Evolutionary conservation across 305 asterid species (phyloP), one percentile per base, ranked within the genome.

Genomic region (Ajuga reptans): DNA sequence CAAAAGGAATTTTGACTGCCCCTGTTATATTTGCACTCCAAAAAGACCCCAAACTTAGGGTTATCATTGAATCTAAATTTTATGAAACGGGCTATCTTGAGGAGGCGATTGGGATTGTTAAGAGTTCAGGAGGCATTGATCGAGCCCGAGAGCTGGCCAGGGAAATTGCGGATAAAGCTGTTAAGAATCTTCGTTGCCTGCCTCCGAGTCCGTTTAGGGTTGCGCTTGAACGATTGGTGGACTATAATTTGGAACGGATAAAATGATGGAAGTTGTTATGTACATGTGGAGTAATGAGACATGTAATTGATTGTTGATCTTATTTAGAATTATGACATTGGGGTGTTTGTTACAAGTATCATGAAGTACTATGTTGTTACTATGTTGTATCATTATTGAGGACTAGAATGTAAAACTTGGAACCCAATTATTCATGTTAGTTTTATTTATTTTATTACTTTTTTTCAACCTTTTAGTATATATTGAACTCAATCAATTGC

Each of bases 21-120:
- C 96, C 96, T 0, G 96, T 88, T 9, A 84, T 90, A 65, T 90
- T 83, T 42, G 93, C 95, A 7, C 75, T 90, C 21, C 81, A 88
- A 64, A 80, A 81, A 66, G 88, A 86, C 18, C 69, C 84, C 9
- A 83, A 82, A 52, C 78, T 90, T 55, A 78, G 89, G 82, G 89
- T 76, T 8, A 86, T 88, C 11, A 90, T 90, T 5, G 90, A 90
- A 64, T 82, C 91, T 7, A 87, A 88, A 59, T 90, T 90, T 73
- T 71, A 77, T 29, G 95, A 87, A 65, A 49, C 75, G 0, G 96
- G 90, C 6, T 84, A 90, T 16, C 87, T 90, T 0, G 87, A 84
- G 21, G 78, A 82, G 77, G 95, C 95, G 27, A 60, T 88, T 52
- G 71, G 76, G 39, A 68, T 90, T 14, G 83, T 90, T 41, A 86